Percentiles rank a stretch among this genome's conserved stretches.
These are phyloP conservation scores for Fennellomyces sp. DNA, from an alignment of 371 early-diverging fungal genomes.

Conservation along the genomic window DNA sequence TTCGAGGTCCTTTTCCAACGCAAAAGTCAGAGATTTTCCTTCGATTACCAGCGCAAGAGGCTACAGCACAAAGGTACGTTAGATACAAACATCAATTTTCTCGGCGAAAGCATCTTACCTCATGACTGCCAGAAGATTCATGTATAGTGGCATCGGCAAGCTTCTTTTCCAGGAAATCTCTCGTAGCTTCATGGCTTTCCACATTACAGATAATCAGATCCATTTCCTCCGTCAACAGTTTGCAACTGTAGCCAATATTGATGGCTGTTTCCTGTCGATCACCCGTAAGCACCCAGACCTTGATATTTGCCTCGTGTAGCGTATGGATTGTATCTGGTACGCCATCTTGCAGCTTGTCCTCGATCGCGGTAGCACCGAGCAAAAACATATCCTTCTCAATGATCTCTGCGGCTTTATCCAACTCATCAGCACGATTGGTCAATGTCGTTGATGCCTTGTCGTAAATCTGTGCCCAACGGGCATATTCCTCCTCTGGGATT, in stretches of 20 bases:
- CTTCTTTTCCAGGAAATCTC: slow-evolving; percentile 70
- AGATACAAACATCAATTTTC: too few species aligned
- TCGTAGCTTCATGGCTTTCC: slow-evolving; percentile 70
- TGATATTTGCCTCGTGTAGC: slow-evolving; percentile 91
- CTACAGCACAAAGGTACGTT: too few species aligned
- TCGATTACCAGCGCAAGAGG: slow-evolving; percentile 74
- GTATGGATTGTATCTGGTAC: slow-evolving; percentile 97
- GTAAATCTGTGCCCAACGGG: slow-evolving; percentile 78
- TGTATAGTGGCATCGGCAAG: slow-evolving; percentile 54
- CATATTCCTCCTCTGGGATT: slow-evolving; percentile 85
- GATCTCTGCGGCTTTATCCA: slow-evolving; percentile 91
- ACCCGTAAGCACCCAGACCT: slow-evolving; percentile 97
- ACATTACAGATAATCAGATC: slow-evolving; percentile 77
- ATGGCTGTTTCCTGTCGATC: slow-evolving; percentile 94
- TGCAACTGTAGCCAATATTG: slow-evolving; percentile 91
- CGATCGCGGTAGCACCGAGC: slow-evolving; percentile 98
- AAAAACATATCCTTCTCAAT: slow-evolving; percentile 91
- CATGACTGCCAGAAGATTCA: slow-evolving; percentile 33
- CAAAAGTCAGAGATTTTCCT: slow-evolving; percentile 68
- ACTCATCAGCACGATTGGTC: slow-evolving; percentile 81
- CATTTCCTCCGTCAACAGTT: slow-evolving; percentile 85
- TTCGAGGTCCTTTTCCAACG: slow-evolving; percentile 70
- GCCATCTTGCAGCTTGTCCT: slow-evolving; percentile 98
- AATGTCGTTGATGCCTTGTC: slow-evolving; percentile 90
- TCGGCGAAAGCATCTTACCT: too few species aligned